Evolutionary conservation across 1,139 yeast species (phyloP).

Genomic region (Protomyces pachydermus): DNA sequence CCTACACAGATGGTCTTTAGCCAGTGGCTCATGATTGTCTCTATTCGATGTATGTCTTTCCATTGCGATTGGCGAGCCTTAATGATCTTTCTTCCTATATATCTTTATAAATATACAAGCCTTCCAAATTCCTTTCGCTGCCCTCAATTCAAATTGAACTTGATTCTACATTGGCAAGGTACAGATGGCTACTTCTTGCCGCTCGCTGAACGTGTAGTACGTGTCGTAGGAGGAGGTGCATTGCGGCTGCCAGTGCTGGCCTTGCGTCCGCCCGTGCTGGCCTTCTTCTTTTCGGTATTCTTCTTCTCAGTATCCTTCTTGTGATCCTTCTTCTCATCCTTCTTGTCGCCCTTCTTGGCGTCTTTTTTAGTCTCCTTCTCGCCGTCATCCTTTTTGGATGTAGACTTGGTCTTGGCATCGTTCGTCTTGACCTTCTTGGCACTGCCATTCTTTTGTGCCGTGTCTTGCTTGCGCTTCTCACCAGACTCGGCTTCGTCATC

Average conservation of each 20-base stretch:
- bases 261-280: not conserved
- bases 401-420: not conserved
- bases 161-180: no score
- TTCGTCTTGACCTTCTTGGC: constrained; percentile 6
- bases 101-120: not conserved
- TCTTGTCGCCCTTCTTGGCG: not conserved
- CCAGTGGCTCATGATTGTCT: not conserved
- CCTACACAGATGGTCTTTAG: not conserved
- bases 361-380: constrained; percentile 1
- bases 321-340: constrained; percentile 5
- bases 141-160: not conserved
- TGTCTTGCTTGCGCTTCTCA: not conserved
- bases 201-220: constrained; percentile 19
- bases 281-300: constrained; percentile 11
- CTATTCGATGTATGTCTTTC: not conserved
- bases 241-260: not conserved
- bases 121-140: not conserved
- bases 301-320: constrained; percentile 4
- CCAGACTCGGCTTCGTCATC: not conserved
- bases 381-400: not conserved
- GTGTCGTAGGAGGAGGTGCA: constrained; percentile 14
- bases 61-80: not conserved
- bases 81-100: not conserved
- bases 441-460: not conserved
- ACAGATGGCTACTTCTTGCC: not conserved